Conservation (phyloP, 371 early-diverging fungal genomes). For the Rhizomucor miehei region DNA sequence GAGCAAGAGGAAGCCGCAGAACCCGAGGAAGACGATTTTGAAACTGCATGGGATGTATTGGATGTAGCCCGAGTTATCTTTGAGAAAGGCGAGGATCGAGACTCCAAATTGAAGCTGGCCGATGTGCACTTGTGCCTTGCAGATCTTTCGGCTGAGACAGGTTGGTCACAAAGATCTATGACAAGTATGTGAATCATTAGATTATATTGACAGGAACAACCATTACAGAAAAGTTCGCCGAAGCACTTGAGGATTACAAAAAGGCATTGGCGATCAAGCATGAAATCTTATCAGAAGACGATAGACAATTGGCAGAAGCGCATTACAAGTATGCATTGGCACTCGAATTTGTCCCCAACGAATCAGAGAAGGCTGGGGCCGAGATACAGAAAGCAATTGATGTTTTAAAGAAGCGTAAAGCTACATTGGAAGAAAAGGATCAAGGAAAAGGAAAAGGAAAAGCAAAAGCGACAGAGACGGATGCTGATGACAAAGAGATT, state of each 20-base stretch:
- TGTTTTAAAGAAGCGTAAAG: constrained; percentile 54
- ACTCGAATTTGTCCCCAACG: constrained; percentile 56
- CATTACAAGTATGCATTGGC: constrained; percentile 77
- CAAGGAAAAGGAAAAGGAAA: constrained; percentile 41
- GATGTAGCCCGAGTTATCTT: constrained; percentile 85
- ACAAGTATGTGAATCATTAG: not conserved
- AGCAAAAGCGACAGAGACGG: constrained; percentile 10
- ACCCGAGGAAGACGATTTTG: constrained; percentile 71
- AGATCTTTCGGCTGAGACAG: constrained; percentile 86
- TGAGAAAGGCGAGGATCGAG: constrained; percentile 55
- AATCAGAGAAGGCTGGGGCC: constrained; percentile 53
- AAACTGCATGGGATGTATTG: constrained; percentile 86
- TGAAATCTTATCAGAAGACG: constrained; percentile 50
- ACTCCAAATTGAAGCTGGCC: constrained; percentile 61
- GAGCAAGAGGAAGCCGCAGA: constrained; percentile 40
- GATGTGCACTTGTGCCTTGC: constrained; percentile 75
- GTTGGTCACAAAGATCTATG: constrained; percentile 21
- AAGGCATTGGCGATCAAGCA: constrained; percentile 71
- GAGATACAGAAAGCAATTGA: constrained; percentile 55
- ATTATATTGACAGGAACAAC: not conserved
- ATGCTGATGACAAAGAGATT: constrained; percentile 29
- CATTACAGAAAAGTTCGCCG: constrained; percentile 74
- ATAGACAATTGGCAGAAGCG: constrained; percentile 83
- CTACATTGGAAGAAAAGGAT: constrained; percentile 19
- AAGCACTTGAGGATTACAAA: constrained; percentile 74